Evolutionary conservation across 2,329 filamentous ascomycete genomes (phyloP), one percentile per base, ranked within the genome.

Genomic region (Aspergillus ochraceus): DNA sequence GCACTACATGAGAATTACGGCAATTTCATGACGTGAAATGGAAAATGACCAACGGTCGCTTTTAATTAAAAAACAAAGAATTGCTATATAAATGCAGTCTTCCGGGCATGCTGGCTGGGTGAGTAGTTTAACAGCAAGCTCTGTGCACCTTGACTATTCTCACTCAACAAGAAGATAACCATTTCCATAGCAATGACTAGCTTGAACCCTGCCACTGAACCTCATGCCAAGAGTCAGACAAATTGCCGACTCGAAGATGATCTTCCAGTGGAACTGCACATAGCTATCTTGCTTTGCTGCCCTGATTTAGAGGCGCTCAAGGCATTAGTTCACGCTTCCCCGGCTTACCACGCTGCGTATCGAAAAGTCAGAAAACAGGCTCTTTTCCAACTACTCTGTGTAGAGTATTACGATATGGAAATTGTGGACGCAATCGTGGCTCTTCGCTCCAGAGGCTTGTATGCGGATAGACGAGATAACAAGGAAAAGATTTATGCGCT

Each of bases 401-500:
- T 11, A 10, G 49, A 60, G 11, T 61, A 66, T 32, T 52, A 49
- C 19, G 59, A 54, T 8, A 36, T 69, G 2, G 51, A 60, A 8
- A 58, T 67, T 2, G 8, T 36, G 4, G 68, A 69, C 24, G 66
- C 65, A 19, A 36, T 69, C 12, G 47, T 58, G 30, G 66, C 66
- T 10, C 36, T 67, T 14, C 66, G 66, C 29, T 68, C 68, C 2
- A 56, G 55, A 55, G 60, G 58, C 1, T 29, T 69, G 1, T 30
- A 56, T 3, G 58, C 54, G 8, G 14, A 20, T 54, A 12, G 12
- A 1, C 12, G 4, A n/a, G 19, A 47, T 1, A 51, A 63, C 11
- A 60, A 53, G n/a, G 59, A 59, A 5, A 54, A 61, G 2, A 63
- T 62, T 3, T 64, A 67, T 51, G 59, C 58, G 1, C 22, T 68